Conservation (phyloP, 2,329 filamentous ascomycete species). For the Pyrenophora graminea region DNA sequence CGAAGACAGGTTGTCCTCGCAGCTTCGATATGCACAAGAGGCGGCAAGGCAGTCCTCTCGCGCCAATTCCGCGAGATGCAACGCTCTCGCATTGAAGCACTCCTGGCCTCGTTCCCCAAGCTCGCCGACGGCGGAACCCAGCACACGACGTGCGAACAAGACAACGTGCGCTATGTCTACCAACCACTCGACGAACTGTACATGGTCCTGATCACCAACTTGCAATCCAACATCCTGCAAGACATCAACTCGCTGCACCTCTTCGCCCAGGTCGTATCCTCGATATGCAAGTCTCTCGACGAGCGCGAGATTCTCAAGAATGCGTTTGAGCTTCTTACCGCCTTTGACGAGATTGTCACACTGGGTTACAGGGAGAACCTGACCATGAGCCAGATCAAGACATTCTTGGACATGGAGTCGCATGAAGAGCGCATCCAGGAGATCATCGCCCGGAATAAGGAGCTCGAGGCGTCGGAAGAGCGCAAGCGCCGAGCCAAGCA, state of each 20-base stretch:
- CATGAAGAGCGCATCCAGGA: conserved; percentile 99
- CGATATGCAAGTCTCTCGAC: conserved; percentile 93
- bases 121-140: conserved; percentile 94
- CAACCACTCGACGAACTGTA: conserved; percentile 98
- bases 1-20: conserved; percentile 84
- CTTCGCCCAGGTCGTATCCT: conserved; percentile 95
- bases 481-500: conserved; percentile 99
- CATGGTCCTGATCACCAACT: conserved; percentile 99
- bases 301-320: conserved; percentile 94
- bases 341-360: conserved; percentile 96
- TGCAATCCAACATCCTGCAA: conserved; percentile 98
- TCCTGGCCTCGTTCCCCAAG: conserved; percentile 96
- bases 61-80: conserved; percentile 98
- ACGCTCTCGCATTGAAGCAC: conserved; percentile 91
- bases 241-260: conserved; percentile 98
- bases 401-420: conserved; percentile 98
- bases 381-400: conserved; percentile 96
- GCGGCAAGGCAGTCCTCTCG: conserved; percentile 97
- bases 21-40: conserved; percentile 97
- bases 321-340: conserved; percentile 93
- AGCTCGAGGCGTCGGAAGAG: conserved; percentile 96
- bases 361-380: conserved; percentile 95
- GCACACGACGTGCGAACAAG: conserved; percentile 97
- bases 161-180: conserved; percentile 99
- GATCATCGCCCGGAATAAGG: conserved; percentile 76